phyloP scores from a whole-genome alignment of 805 yeast genomes.

The Nakazawaea molendinolei region DNA sequence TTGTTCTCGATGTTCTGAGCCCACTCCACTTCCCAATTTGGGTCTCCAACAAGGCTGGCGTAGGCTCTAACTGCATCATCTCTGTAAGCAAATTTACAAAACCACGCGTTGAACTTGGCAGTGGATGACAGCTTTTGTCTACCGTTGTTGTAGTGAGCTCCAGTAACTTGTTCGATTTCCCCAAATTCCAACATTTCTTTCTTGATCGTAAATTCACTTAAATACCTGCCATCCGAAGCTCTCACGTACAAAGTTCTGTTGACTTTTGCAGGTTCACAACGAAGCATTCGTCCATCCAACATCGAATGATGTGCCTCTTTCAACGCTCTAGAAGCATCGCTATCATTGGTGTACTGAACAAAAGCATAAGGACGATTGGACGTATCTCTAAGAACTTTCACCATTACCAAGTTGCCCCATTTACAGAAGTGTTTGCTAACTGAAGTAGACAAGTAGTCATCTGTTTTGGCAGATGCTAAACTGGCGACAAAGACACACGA shows the following conservation, averaged over 20 bases:
- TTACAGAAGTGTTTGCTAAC: constrained; percentile 61
- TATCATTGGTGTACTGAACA: constrained; percentile 73
- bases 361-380: constrained; percentile 86
- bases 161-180: constrained; percentile 62
- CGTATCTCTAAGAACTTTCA: constrained; percentile 79
- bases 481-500: constrained; percentile 91
- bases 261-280: constrained; percentile 90
- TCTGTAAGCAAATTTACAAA: constrained; percentile 68
- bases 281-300: constrained; percentile 66
- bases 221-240: constrained; percentile 17
- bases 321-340: constrained; percentile 65
- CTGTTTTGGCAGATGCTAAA: constrained; percentile 55
- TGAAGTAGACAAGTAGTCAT: constrained; percentile 64
- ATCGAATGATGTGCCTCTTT: constrained; percentile 59
- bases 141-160: no score
- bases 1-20: constrained; percentile 67
- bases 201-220: constrained; percentile 26
- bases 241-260: constrained; percentile 75
- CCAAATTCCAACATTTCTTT: constrained; percentile 50
- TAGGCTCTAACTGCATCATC: constrained; percentile 86
- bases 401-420: constrained; percentile 68
- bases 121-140: no score
- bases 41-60: constrained; percentile 54
- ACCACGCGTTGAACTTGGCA: constrained; percentile 42
- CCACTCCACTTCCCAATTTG: constrained; percentile 69